A percentile compares a stretch with the other conserved stretches of the same genome.
Evolutionary conservation across 2,329 filamentous ascomycete genomes (phyloP).

Genomic region (Aureobasidium sp.): DNA sequence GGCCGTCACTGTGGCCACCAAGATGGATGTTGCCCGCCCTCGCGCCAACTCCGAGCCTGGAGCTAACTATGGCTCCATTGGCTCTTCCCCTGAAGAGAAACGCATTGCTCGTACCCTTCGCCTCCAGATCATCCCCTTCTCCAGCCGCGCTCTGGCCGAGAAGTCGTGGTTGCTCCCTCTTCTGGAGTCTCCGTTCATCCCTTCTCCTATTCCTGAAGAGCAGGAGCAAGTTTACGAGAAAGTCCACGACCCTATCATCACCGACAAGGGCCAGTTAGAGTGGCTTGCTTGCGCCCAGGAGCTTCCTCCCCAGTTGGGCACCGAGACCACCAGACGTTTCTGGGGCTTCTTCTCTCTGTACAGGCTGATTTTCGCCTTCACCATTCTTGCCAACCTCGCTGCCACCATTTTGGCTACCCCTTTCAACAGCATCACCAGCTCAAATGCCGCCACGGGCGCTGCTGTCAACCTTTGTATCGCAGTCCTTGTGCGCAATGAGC

Average conservation of each 20-base stretch:
- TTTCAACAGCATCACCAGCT: conserved; percentile 16
- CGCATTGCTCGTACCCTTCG: not conserved
- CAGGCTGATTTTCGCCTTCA: conserved; percentile 22
- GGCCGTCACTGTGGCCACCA: not conserved
- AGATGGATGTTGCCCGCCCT: not conserved
- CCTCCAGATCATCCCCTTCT: not conserved
- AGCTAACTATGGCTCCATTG: not conserved
- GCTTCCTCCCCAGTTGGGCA: conserved; percentile 13
- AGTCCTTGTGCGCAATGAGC: conserved; percentile 31
- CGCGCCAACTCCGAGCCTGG: conserved; percentile 2
- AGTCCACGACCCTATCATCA: conserved; percentile 15
- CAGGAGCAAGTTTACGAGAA: not conserved
- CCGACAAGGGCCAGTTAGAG: conserved; percentile 19
- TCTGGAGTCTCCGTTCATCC: not conserved
- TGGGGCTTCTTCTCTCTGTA: conserved; percentile 26
- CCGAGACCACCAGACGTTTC: not conserved
- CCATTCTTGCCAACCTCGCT: conserved; percentile 22
- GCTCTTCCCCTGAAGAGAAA: not conserved
- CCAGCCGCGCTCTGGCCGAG: not conserved
- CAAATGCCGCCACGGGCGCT: conserved; percentile 25
- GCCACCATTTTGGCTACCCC: not conserved
- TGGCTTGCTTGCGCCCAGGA: conserved; percentile 17
- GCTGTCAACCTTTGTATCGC: conserved; percentile 27
- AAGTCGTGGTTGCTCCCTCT: not conserved
- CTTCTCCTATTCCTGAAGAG: not conserved